Evolutionary conservation across 106 monocot genomes (phyloP).

Genomic region (Phalaenopsis equestris): DNA sequence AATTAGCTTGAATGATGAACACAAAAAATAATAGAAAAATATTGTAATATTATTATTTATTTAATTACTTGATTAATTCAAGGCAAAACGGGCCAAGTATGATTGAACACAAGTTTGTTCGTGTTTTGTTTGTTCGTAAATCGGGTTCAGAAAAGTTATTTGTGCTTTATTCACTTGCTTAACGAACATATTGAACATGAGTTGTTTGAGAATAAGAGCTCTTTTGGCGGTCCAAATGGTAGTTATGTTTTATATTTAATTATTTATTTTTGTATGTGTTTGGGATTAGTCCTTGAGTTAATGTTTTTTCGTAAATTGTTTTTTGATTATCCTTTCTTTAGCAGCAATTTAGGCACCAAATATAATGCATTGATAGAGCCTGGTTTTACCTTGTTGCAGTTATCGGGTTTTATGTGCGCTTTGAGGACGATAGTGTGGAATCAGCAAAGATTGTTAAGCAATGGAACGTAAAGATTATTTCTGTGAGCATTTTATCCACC

Average conservation of each 20-base stretch:
- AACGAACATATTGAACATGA: too few species aligned
- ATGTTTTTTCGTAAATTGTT: neutral
- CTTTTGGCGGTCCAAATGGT: too few species aligned
- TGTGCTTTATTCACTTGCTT: too few species aligned
- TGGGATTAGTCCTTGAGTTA: too few species aligned
- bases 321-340: neutral
- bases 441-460: conserved; percentile 91
- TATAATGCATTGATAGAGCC: neutral
- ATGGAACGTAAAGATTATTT: conserved; percentile 98
- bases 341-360: neutral
- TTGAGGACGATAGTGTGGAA: conserved; percentile 99
- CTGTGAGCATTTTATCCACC: conserved; percentile 34
- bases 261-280: too few species aligned
- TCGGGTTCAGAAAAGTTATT: too few species aligned
- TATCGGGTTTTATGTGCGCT: conserved; percentile 83
- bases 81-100: neutral
- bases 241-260: too few species aligned
- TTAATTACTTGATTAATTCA: neutral
- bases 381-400: conserved; percentile 33
- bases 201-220: too few species aligned
- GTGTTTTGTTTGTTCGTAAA: too few species aligned
- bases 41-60: neutral
- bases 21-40: too few species aligned
- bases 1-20: too few species aligned
- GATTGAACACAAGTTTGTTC: too few species aligned